Base-by-base conservation (phyloP, 257 asterid species). In the Paraleonurus japonicus region DNA sequence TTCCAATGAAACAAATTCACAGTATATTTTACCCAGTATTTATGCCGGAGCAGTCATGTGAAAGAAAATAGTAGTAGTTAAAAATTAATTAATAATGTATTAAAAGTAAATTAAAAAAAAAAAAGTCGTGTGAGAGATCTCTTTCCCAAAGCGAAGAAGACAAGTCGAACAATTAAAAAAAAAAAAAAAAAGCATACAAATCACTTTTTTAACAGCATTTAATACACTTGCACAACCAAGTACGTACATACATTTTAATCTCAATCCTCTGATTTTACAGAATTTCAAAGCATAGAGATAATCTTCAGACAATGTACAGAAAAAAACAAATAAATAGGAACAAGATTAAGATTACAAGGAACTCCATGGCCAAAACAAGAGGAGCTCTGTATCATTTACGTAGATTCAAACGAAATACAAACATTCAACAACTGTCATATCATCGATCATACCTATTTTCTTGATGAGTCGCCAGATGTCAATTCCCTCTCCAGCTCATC, bases 401-500 rank as follows among this genome's bases (percentile, higher is more conserved):
- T 35, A 33, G 23, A 26, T 69, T 61, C 55, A 61, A 62, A 47
- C 41, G 19, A 47, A 55, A 54, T 59, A 58, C 81, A 62, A 45
- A 30, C 75, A 63, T 59, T 15, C 24, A 24, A 60, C 13, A 53
- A 3, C 11, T 23, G 69, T 22, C 28, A n/a, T 10, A 54, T 54
- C 16, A 6, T 19, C 57, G n/a, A n/a, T 9, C 8, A 27, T 1
- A 55, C 60, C 78, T 88, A 85, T 74, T 84, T 84, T 33, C 69
- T 71, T 11, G 84, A 73, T 24, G 92, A 35, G 43, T 82, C 88
- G 17, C 84, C 84, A 55, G 88, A 81, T 73, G 65, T 81, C 71
- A 94, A 75, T 84, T 86, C 99, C 78, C 65, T 86, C 80, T 94
- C 99, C 20, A 94, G 95, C 83, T 94, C 99, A 45, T 91, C 99